Conservation (phyloP, 2,329 filamentous ascomycete species). For the Bipolaris victoriae region DNA sequence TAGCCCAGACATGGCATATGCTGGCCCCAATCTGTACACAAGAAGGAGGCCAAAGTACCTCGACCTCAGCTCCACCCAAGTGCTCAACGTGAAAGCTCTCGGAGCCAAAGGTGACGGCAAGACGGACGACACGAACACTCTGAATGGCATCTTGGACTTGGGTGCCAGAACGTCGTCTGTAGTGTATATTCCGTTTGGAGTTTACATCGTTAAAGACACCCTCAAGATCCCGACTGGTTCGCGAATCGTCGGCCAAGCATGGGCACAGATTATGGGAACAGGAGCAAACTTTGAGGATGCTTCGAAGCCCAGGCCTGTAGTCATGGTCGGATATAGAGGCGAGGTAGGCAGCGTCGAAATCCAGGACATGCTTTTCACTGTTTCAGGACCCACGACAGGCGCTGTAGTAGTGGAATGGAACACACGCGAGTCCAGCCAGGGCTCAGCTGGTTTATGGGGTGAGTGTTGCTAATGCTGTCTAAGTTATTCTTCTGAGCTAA, state of each 20-base stretch:
- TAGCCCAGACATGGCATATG: not conserved
- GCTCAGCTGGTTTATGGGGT: slow-evolving; percentile 28
- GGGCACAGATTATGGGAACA: slow-evolving; percentile 20
- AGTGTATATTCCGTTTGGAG: slow-evolving; percentile 22
- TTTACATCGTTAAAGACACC: slow-evolving; percentile 26
- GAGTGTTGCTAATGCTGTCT: not conserved
- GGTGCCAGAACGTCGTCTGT: slow-evolving; percentile 60
- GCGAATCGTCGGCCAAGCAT: slow-evolving; percentile 25
- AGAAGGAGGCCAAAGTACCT: not conserved
- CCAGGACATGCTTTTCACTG: slow-evolving; percentile 29
- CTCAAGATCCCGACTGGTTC: slow-evolving; percentile 21
- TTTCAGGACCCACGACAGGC: slow-evolving; percentile 65
- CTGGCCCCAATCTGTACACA: not conserved
- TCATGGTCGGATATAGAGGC: slow-evolving; percentile 25
- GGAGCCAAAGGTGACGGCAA: slow-evolving; percentile 69
- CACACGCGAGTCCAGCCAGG: slow-evolving; percentile 47
- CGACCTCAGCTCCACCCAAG: not conserved
- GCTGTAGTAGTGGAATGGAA: slow-evolving; percentile 76
- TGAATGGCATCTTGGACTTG: slow-evolving; percentile 67
- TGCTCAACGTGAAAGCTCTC: not conserved
- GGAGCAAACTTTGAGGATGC: slow-evolving; percentile 24
- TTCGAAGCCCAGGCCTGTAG: slow-evolving; percentile 19
- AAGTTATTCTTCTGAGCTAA: not conserved
- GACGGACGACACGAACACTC: slow-evolving; percentile 77
- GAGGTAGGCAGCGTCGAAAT: slow-evolving; percentile 27